These are phyloP conservation scores for Sequoia sempervirens DNA, from an alignment of 75 land plant genomes.

Conservation along the genomic window DNA sequence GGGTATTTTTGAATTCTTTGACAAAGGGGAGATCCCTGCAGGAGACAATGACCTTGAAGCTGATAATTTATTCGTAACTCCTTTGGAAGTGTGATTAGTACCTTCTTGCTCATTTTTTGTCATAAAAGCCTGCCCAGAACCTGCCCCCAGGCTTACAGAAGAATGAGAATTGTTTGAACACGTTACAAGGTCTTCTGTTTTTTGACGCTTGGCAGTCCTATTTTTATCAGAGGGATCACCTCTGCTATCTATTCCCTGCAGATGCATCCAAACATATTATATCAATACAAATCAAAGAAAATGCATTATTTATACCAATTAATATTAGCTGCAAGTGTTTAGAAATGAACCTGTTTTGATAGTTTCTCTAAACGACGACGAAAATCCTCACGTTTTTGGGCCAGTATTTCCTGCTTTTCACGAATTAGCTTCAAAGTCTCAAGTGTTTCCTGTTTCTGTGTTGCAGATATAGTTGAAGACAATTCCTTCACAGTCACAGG, in stretches of 20 bases:
- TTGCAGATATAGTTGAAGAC: conserved; percentile 24
- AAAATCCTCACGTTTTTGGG: conserved; percentile 80
- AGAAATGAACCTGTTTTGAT: conserved; percentile 65
- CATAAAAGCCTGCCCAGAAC: background rate
- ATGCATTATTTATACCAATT: background rate
- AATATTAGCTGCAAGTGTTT: background rate
- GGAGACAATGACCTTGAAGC: conserved; percentile 10
- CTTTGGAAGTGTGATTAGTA: conserved; percentile 18
- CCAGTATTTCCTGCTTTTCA: conserved; percentile 85
- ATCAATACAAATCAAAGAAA: background rate
- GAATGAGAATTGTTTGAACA: conserved; percentile 5
- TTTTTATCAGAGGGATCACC: background rate
- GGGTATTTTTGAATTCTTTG: conserved; percentile 27
- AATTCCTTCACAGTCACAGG: conserved; percentile 21
- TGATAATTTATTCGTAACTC: conserved; percentile 14
- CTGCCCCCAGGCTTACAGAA: conserved; percentile 7
- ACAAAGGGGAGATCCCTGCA: conserved; percentile 18
- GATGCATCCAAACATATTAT: background rate
- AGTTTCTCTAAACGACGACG: conserved; percentile 62
- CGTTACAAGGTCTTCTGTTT: conserved; percentile 18
- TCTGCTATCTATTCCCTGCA: conserved; percentile 12
- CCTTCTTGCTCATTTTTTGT: conserved; percentile 11
- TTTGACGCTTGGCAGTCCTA: conserved; percentile 28
- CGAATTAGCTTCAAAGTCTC: conserved; percentile 77
- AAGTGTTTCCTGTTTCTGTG: conserved; percentile 70